Conservation (phyloP, 2,329 filamentous ascomycete genomes). For the Chalaropsis thielavioides region DNA sequence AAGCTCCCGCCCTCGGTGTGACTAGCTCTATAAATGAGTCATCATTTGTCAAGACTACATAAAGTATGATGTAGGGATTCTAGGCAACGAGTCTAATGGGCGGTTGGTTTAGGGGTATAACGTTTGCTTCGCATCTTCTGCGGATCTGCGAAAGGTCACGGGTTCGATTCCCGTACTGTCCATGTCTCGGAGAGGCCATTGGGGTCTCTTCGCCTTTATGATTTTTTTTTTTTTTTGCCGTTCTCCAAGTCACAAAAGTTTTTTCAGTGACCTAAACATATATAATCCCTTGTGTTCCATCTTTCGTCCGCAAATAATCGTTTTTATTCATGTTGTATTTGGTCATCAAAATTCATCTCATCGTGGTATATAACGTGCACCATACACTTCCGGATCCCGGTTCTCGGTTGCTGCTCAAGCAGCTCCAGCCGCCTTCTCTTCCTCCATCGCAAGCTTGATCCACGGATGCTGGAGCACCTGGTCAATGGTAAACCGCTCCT, state of each 20-base stretch:
- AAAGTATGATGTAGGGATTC: background rate
- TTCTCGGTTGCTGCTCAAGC: background rate
- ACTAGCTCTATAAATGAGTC: background rate
- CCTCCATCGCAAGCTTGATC: constrained; percentile 31
- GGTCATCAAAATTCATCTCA: constrained; percentile 7
- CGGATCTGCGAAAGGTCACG: constrained; percentile 17
- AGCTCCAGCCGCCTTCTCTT: constrained; percentile 7
- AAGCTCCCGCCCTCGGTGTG: background rate
- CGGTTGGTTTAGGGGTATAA: constrained; percentile 18
- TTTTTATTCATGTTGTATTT: background rate
- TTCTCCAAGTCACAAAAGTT: no score
- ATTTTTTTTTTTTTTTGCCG: no score
- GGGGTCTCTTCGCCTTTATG: no score
- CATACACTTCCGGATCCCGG: background rate
- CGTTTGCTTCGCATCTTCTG: constrained; percentile 17
- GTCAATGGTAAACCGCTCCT: constrained; percentile 68
- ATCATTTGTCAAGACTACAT: background rate
- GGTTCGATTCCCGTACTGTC: constrained; percentile 18
- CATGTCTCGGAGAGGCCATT: no score
- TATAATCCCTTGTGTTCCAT: no score
- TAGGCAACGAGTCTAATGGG: background rate
- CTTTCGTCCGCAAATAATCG: no score
- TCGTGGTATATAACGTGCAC: background rate
- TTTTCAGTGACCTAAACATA: no score
- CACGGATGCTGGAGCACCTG: constrained; percentile 84